Base-by-base conservation (phyloP, 2,329 filamentous ascomycete genomes). In the Pestalotiopsis sp. region DNA sequence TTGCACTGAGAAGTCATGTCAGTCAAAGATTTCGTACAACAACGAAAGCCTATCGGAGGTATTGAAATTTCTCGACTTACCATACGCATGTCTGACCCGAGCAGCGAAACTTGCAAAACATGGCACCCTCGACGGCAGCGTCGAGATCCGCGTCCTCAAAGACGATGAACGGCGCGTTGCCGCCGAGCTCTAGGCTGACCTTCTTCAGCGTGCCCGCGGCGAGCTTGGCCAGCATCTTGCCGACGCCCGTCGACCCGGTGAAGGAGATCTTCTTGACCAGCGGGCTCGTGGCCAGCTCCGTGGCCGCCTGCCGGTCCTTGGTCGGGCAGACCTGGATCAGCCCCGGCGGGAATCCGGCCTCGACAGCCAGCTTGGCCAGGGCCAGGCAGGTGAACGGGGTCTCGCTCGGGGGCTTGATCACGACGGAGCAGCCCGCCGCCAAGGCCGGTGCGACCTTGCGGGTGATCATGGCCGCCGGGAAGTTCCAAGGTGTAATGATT, bases 51-150 rank as follows among this genome's bases (percentile, higher is more conserved):
- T 27, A 27, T 27, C 27, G 31, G 31, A 31, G 7, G 31, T 7
- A 31, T 31, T 9, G 31, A 9, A 9, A 31, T 36, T 36, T 36
- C 31, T 36, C 2, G 31, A 56, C 49, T 36, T 2, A 36, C 31
- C 92, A 95, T 23, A 98, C 95, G 80, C 96, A 99, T 0, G 96
- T 98, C 85, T 99, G 96, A 45, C 96, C 95, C 0, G 93, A 97
- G 52, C 92, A 94, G 67, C 96, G 92, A 88, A 98, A 98, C 81
- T 98, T 99, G 76, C 90, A 94, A 27, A 91, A 84, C 66, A 98
- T 88, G 63, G 94, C 94, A 31, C 94, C 95, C 0, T 89, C 83
- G 1, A 98, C 94, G 2, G 96, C 96, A 3, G 85, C 83, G 69
- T 98, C 95, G 25, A 98, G 83, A 77, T 98, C 93, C 23, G 95